Percentiles rank a stretch among this genome's conserved stretches.
phyloP scores from a whole-genome alignment of 1,139 yeast species.

The Chernovozyma sophiae-reginae region DNA sequence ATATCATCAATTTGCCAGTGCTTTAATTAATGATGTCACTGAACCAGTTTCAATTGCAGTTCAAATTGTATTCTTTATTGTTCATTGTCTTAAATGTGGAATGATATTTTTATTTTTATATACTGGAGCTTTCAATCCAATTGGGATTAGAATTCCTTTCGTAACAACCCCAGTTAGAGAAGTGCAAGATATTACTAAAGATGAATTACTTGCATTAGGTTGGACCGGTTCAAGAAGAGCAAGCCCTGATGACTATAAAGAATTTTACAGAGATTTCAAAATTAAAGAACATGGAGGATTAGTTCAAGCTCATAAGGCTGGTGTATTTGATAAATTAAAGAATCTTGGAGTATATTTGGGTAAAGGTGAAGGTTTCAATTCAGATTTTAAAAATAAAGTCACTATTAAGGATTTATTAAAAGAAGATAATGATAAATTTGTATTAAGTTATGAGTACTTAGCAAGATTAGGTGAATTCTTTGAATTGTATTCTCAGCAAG shows the following conservation, averaged over 20 bases:
- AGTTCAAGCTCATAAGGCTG: conserved; percentile 72
- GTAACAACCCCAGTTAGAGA: conserved; percentile 22
- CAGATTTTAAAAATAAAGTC: conserved; percentile 42
- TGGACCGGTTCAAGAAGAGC: conserved; percentile 91
- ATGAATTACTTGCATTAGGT: conserved; percentile 64
- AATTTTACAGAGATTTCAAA: conserved; percentile 60
- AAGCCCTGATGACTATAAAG: conserved; percentile 66
- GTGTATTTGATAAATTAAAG: conserved; percentile 57
- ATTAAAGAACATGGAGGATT: conserved; percentile 74
- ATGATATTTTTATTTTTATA: conserved; percentile 57
- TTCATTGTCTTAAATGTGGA: conserved; percentile 63
- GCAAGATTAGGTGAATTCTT: conserved; percentile 46
- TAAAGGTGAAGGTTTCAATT: conserved; percentile 79
- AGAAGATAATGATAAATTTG: conserved; percentile 31
- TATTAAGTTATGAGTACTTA: conserved; percentile 50
- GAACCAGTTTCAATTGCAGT: conserved; percentile 40
- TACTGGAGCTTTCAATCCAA: conserved; percentile 77
- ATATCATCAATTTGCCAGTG: conserved; percentile 34
- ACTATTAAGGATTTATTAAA: conserved; percentile 22
- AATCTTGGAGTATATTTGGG: conserved; percentile 61
- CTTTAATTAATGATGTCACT: conserved; percentile 45
- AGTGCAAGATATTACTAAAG: conserved; percentile 41
- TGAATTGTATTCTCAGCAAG: conserved; percentile 32
- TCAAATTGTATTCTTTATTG: conserved; percentile 63
- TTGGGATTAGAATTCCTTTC: conserved; percentile 28